Evolutionary conservation across 2,329 filamentous ascomycete species (phyloP), one percentile per base, ranked within the genome.

Genomic region (Colletotrichum tropicicola): DNA sequence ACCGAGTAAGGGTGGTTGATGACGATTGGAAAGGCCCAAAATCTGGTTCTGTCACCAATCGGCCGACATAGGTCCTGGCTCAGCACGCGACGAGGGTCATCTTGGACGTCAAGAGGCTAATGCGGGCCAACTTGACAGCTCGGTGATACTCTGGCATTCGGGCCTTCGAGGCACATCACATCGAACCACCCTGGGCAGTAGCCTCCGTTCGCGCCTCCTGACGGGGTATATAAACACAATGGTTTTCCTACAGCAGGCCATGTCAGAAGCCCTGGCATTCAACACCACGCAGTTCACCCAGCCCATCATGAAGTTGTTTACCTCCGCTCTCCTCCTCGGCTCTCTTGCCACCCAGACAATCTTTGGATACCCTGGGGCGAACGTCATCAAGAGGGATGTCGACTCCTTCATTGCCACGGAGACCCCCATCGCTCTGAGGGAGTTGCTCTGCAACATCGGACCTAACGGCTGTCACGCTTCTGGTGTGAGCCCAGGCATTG

Each of bases 371-470:
- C 83, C 83, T 73, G 21, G 75, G 80, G 43, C 75, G 70, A 71
- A 74, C 28, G 67, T 85, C 48, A 68, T 79, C 60, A 86, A 82
- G 70, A 78, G 83, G 51, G 77, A 79, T 23, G 82, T 88, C 13
- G 83, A 86, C 68, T 77, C 79, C 30, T 90, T 85, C 72, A 79
- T 90, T 68, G 73, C 80, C 28, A 80, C 78, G 0, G 82, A 89
- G 73, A 82, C 78, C 15, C 80, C 83, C 7, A 79, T 87, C 69
- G 84, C 87, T 3, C 71, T 87, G 27, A 72, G 77, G 9, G 79
- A 84, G 61, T 77, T 89, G 25, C 73, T 89, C 37, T 87, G 84
- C 77, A 90, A 89, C 71, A 88, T 90, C 67, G 87, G 88, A 4
- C 74, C 85, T 9, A 74, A 74, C 58, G 87, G 87, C 25, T 84